Evolutionary conservation across 2,329 filamentous ascomycete genomes (phyloP).

Genomic region (Dothistroma pini): DNA sequence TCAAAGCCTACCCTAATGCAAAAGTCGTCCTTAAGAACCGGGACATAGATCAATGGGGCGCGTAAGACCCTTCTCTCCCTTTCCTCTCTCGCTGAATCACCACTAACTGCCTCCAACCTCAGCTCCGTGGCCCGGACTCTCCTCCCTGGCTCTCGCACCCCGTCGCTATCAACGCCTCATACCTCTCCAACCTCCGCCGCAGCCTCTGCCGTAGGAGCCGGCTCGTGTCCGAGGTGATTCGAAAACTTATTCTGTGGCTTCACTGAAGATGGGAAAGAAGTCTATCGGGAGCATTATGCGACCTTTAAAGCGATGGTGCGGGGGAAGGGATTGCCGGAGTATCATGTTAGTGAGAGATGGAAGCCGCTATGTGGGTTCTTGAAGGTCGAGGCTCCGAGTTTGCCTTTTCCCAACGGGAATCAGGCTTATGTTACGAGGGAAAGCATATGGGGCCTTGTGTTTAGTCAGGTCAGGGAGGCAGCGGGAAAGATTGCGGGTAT

Average conservation of each 20-base stretch:
- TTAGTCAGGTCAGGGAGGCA: too few relatives aligned
- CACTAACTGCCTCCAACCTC: neutral
- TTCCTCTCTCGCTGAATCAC: neutral
- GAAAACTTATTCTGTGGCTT: neutral
- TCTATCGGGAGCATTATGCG: slow-evolving; percentile 10
- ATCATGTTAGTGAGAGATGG: slow-evolving; percentile 12
- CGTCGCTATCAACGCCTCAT: too few relatives aligned
- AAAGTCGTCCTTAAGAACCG: slow-evolving; percentile 49
- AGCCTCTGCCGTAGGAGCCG: neutral
- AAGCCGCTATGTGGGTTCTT: slow-evolving; percentile 16
- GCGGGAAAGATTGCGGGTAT: too few relatives aligned
- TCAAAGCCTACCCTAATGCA: slow-evolving; percentile 11
- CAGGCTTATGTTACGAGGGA: too few relatives aligned
- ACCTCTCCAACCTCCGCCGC: neutral
- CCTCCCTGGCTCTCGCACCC: neutral
- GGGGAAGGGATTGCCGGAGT: slow-evolving; percentile 10
- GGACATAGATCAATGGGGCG: slow-evolving; percentile 42
- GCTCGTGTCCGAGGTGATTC: neutral
- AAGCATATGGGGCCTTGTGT: too few relatives aligned
- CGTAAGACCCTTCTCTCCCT: neutral
- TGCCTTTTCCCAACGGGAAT: slow-evolving; percentile 14
- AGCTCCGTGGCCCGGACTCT: neutral
- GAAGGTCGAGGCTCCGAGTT: slow-evolving; percentile 9
- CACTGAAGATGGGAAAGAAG: slow-evolving; percentile 8
- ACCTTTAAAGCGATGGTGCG: slow-evolving; percentile 6